Evolutionary conservation across 148 eudicot species (phyloP).

Genomic region (Hydrangea macrophylla): DNA sequence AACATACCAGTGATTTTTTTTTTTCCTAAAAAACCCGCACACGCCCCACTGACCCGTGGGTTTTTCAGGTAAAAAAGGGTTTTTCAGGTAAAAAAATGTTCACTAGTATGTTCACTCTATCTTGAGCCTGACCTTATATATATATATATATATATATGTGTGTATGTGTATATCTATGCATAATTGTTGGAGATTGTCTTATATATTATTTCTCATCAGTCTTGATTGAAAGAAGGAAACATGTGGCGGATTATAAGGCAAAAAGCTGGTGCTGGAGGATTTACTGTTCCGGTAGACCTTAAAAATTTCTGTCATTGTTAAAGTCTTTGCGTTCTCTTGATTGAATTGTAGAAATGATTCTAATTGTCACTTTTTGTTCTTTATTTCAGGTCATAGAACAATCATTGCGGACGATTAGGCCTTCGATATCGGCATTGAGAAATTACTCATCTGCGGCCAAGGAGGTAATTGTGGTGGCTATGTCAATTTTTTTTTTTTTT

Average conservation of each 20-base stretch:
- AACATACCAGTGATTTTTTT: no score
- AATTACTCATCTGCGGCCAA: constrained; percentile 29
- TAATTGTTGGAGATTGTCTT: no score
- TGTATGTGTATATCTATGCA: no score
- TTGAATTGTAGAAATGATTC: neutral
- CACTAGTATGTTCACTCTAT: no score
- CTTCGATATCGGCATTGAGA: constrained; percentile 24
- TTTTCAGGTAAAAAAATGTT: no score
- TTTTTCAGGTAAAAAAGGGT: no score
- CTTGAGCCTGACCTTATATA: no score
- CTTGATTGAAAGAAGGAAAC: neutral
- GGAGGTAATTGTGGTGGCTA: constrained; percentile 13
- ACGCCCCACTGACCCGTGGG: no score
- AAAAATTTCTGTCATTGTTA: neutral
- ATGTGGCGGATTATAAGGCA: constrained; percentile 31
- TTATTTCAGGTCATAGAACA: constrained; percentile 10
- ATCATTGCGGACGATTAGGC: constrained; percentile 15
- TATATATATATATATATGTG: neutral
- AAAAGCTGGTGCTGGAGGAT: constrained; percentile 15
- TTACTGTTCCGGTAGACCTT: constrained; percentile 3
- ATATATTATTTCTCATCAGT: no score
- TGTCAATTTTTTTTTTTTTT: neutral
- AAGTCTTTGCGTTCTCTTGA: neutral
- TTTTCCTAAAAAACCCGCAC: no score
- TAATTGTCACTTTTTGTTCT: neutral